Evolutionary conservation across 768 basidiomycete species (phyloP), one percentile per base, ranked within the genome.

Genomic region (Boletus rubropictus): DNA sequence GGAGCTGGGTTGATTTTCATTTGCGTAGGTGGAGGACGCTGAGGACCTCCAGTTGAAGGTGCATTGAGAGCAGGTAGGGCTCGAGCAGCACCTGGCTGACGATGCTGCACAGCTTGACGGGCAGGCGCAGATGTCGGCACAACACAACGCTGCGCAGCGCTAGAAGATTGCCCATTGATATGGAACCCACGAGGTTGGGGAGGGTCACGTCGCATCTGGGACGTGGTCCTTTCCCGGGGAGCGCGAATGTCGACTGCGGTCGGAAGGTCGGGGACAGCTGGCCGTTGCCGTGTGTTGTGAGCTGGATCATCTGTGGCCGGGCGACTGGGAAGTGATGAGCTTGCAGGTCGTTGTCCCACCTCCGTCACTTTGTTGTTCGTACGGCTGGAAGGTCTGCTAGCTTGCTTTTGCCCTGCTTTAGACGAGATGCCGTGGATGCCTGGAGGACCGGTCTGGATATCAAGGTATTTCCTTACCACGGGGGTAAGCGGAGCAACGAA

Each of bases 401-500:
- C 12, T 36, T 56, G 59, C 39, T 48, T 61, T 44, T 48, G 62
- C 17, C 34, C 48, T 21, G 33, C 35, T 32, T 34, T 40, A 9
- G 58, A 41, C 18, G 48, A 52, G 24, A 34, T 7, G 41, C 20
- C 39, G 15, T 44, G 43, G 4, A 12, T 20, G 2, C 46, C 49
- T 2, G 35, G 35, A 15, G 56, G 37, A 7, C 38, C 47, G 1
- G 28, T 11, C 34, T 65, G 69, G 40, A 79, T 74, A 49, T 82
- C 81, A 3, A 91, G 75, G 58, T 88, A 88, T 65, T 86, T 89
- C 56, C 78, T 83, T 32, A 80, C 80, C 3, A 80, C 83, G 1
- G 90, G 89, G 6, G 84, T 81, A 11, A 93, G 72, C 12, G 87
- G 87, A 4, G 72, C 72, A 15, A 76, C 73, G 57, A 92, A 93